Evolutionary conservation across 2,329 filamentous ascomycete genomes (phyloP), one percentile per base, ranked within the genome.

Genomic region (Mycosphaerella sp.): DNA sequence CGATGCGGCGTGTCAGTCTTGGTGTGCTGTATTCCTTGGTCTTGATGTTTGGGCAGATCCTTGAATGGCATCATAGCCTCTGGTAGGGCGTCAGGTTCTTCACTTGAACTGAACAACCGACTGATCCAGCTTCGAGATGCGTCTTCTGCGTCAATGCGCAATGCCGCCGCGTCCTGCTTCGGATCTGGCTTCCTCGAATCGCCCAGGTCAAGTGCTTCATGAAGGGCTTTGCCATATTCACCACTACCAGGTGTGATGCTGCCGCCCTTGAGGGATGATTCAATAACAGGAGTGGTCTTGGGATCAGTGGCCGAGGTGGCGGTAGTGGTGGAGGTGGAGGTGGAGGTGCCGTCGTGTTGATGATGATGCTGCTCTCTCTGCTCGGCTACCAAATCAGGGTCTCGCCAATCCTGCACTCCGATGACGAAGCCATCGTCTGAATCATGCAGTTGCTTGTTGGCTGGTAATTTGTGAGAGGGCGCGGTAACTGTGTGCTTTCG

Each of bases 371-470:
- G 59, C 56, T 69, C 67, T 45, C 64, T 66, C 31, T 69, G 63
- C 39, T 72, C 67, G 1, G 76, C 77, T 21, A 89, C 75, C 14
- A 89, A 73, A 67, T 89, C 87, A 5, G 87, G 85, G 67, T 93
- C 88, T 61, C 87, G 80, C 88, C 88, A 92, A 67, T 93, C 88
- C 61, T 93, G 86, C 10, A 90, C 83, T n/a, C 87, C 88, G 63
- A 92, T 91, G 43, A 87, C 79, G 67, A 91, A 92, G 53, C 79
- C 81, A 67, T 89, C 85, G 45, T 74, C 70, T 21, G 67, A 54
- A n/a, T 62, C 56, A 21, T 21, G 21, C 11, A 67, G 59, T 62
- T 56, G 53, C 12, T 55, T 46, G 8, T 66, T 61, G 51, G 64
- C 66, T 39, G 69, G 68, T n/a, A 67, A 64, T 9, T 66, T 63